Conservation (phyloP, 1,284 basidiomycete species). For the Apiotrichum porosum region DNA sequence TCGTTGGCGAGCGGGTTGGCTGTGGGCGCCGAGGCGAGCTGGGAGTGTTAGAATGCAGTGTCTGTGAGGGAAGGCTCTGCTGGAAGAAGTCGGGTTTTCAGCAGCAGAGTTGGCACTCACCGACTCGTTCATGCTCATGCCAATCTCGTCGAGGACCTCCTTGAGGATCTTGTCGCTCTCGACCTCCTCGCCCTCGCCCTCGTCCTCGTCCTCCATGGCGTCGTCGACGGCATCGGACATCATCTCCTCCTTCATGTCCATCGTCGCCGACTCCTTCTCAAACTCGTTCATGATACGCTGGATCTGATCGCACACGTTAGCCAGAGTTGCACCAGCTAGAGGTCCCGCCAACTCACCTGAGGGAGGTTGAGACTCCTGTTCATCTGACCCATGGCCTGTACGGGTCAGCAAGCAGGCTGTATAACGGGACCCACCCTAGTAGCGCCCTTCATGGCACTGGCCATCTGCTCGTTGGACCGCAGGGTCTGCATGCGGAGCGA, state of each 20-base stretch:
- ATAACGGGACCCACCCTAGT: conserved; percentile 63
- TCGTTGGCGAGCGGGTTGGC: conserved; percentile 59
- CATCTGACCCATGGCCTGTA: conserved; percentile 96
- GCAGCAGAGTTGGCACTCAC: conserved; percentile 50
- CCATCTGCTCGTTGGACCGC: conserved; percentile 97
- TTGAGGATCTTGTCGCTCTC: conserved; percentile 94
- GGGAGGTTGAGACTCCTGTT: conserved; percentile 93
- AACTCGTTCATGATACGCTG: conserved; percentile 97
- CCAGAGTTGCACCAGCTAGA: not conserved
- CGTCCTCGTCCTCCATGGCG: conserved; percentile 89
- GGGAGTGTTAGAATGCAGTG: not conserved
- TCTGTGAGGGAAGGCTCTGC: not conserved
- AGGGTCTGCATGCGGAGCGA: conserved; percentile 93
- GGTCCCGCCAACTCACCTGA: conserved; percentile 37
- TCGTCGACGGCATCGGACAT: conserved; percentile 99
- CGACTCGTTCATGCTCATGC: conserved; percentile 85
- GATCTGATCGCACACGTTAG: conserved; percentile 63
- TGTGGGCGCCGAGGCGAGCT: conserved; percentile 76
- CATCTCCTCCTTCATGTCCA: conserved; percentile 99
- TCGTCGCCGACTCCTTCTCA: conserved; percentile 90
- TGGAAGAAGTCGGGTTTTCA: not conserved
- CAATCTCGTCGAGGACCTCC: conserved; percentile 96
- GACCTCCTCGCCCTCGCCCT: conserved; percentile 81
- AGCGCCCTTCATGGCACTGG: conserved; percentile 96
- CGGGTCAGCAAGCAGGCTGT: not conserved